These are phyloP conservation scores for Raffaelea ambrosiae DNA, from an alignment of 2,329 filamentous ascomycete genomes.

Conservation along the genomic window DNA sequence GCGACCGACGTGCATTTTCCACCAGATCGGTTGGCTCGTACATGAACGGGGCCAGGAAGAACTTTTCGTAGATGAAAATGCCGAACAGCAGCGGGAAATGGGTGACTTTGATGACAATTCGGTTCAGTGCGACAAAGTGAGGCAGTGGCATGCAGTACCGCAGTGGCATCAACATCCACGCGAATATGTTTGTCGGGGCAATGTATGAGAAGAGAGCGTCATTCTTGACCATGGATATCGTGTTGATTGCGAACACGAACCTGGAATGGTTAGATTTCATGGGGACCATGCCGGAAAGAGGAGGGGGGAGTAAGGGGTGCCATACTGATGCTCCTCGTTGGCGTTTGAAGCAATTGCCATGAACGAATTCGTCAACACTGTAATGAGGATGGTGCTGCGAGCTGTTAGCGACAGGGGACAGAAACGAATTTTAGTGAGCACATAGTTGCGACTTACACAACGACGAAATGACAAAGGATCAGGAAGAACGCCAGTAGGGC, in stretches of 20 bases:
- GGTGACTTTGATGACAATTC: slow-evolving; percentile 83
- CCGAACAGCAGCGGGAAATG: slow-evolving; percentile 81
- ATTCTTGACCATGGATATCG: slow-evolving; percentile 97
- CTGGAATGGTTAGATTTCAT: slow-evolving; percentile 24
- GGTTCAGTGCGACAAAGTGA: slow-evolving; percentile 76
- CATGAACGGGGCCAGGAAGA: slow-evolving; percentile 64
- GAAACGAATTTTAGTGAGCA: too few relatives aligned
- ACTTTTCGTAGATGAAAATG: slow-evolving; percentile 81
- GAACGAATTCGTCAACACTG: slow-evolving; percentile 93
- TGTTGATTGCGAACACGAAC: slow-evolving; percentile 92
- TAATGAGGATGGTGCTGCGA: slow-evolving; percentile 73
- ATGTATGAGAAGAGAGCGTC: slow-evolving; percentile 92
- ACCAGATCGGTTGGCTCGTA: slow-evolving; percentile 81
- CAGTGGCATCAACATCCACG: slow-evolving; percentile 79
- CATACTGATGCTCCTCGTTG: slow-evolving; percentile 74
- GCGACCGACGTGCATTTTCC: slow-evolving; percentile 54
- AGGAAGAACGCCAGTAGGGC: slow-evolving; percentile 71
- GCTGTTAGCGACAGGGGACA: background rate
- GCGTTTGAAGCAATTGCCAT: slow-evolving; percentile 92
- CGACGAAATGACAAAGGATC: slow-evolving; percentile 90
- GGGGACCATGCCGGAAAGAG: too few relatives aligned
- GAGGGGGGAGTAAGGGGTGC: too few relatives aligned
- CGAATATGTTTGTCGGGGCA: slow-evolving; percentile 82
- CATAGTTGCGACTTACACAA: slow-evolving; percentile 56
- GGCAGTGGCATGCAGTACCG: slow-evolving; percentile 73